Evolutionary conservation across 805 yeast species (phyloP).

Genomic region (Metschnikowia baotianmanensis): DNA sequence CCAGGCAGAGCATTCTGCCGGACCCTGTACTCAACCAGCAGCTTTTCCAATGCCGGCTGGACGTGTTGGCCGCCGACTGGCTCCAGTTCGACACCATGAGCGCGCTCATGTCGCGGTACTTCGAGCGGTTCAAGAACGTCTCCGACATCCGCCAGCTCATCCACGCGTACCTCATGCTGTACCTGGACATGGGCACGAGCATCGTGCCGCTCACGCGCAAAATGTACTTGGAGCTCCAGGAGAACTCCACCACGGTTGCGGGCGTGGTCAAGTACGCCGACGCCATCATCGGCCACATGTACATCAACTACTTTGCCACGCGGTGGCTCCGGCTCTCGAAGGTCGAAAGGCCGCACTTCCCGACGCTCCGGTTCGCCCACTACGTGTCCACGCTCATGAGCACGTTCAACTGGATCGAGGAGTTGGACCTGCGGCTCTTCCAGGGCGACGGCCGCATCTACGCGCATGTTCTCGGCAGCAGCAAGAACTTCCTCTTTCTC

Average conservation of each 20-base stretch:
- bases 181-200: constrained; percentile 11
- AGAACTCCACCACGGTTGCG: constrained; percentile 6
- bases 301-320: constrained; percentile 12
- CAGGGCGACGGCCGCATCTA: constrained; percentile 7
- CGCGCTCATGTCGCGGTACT: constrained; percentile 8
- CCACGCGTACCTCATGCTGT: constrained; percentile 13
- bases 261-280: constrained; percentile 10
- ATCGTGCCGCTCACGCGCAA: constrained; percentile 8
- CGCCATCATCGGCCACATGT: constrained; percentile 8
- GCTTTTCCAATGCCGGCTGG: constrained; percentile 4
- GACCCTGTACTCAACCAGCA: constrained; percentile 6
- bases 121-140: constrained; percentile 13
- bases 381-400: constrained; percentile 14
- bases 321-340: constrained; percentile 17
- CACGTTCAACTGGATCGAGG: constrained; percentile 16
- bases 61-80: constrained; percentile 4
- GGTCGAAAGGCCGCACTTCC: constrained; percentile 16
- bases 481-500: constrained; percentile 9
- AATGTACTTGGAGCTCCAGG: constrained; percentile 10
- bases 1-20: constrained; percentile 14
- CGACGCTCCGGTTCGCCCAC: constrained; percentile 18
- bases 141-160: constrained; percentile 12
- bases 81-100: constrained; percentile 7
- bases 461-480: constrained; percentile 6
- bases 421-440: constrained; percentile 11